Conservation (phyloP, 2,329 filamentous ascomycete species). For the Pseudopyricularia javanii region DNA sequence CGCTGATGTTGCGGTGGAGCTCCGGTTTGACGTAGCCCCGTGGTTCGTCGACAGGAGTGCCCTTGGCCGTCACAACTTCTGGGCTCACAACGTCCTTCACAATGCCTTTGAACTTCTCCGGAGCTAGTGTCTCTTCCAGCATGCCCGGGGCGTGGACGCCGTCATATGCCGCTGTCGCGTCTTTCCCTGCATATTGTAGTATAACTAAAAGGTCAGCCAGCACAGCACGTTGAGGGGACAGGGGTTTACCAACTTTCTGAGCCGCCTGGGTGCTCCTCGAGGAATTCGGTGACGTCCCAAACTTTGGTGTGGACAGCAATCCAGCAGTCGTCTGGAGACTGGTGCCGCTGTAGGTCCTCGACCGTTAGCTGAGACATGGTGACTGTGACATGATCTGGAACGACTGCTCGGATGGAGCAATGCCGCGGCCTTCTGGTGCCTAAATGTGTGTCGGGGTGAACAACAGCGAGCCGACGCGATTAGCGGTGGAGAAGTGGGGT, state of each 20-base stretch:
- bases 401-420: no score
- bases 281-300: conserved; percentile 5
- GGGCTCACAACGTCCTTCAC: conserved; percentile 19
- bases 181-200: conserved; percentile 34
- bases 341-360: conserved; percentile 2
- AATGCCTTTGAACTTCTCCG: conserved; percentile 32
- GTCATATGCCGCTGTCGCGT: conserved; percentile 40
- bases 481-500: not conserved
- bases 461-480: not conserved
- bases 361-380: not conserved
- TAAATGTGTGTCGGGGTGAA: not conserved
- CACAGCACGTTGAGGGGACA: not conserved
- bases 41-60: not conserved
- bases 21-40: conserved; percentile 10
- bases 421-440: no score
- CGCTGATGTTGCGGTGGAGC: conserved; percentile 31
- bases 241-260: conserved; percentile 13
- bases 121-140: conserved; percentile 24
- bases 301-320: conserved; percentile 2
- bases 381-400: no score
- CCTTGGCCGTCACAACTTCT: conserved; percentile 2
- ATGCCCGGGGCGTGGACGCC: conserved; percentile 32
- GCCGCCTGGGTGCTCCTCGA: conserved; percentile 14
- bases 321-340: conserved; percentile 3
- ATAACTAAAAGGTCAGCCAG: conserved; percentile 33